A percentile compares a stretch with the other conserved stretches of the same genome.
Evolutionary conservation across 768 basidiomycete species (phyloP).

Genomic region (Cyclocybe aegerita): DNA sequence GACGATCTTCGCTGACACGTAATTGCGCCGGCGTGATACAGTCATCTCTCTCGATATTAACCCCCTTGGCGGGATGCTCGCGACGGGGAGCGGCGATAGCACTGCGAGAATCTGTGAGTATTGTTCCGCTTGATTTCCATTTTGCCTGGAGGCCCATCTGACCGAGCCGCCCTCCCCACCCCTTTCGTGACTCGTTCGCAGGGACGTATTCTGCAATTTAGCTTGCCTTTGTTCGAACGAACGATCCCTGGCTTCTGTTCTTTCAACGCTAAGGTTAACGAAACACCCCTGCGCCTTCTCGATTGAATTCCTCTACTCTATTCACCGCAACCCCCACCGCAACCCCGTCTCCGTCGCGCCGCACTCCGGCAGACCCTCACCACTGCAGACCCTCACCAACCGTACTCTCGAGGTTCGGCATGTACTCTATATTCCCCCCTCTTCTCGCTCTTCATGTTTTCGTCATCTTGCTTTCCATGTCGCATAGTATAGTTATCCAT

Average conservation of each 20-base stretch:
- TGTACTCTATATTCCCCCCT: not conserved
- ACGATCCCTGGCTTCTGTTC: not conserved
- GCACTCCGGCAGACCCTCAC: not conserved
- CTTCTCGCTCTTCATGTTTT: not conserved
- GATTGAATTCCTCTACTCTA: not conserved
- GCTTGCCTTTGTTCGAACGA: not conserved
- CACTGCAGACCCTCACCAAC: not conserved
- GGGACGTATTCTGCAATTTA: slow-evolving; percentile 12
- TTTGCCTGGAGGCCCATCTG: not conserved
- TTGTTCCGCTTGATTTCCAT: not conserved
- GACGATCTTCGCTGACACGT: too few species aligned
- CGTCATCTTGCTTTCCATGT: slow-evolving; percentile 2
- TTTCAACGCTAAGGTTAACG: not conserved
- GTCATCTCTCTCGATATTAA: slow-evolving; percentile 50
- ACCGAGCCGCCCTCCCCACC: not conserved
- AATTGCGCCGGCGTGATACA: slow-evolving; percentile 8
- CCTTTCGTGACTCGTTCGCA: not conserved
- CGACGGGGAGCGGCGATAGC: slow-evolving; percentile 52
- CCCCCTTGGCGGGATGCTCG: slow-evolving; percentile 41
- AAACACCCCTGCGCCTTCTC: not conserved
- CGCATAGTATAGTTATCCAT: slow-evolving; percentile 1
- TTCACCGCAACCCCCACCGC: too few species aligned
- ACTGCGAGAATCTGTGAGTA: slow-evolving; percentile 51
- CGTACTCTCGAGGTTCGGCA: not conserved
- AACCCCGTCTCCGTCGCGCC: not conserved